phyloP scores from a whole-genome alignment of 2,329 filamentous ascomycete species.

The Botrytis elliptica region DNA sequence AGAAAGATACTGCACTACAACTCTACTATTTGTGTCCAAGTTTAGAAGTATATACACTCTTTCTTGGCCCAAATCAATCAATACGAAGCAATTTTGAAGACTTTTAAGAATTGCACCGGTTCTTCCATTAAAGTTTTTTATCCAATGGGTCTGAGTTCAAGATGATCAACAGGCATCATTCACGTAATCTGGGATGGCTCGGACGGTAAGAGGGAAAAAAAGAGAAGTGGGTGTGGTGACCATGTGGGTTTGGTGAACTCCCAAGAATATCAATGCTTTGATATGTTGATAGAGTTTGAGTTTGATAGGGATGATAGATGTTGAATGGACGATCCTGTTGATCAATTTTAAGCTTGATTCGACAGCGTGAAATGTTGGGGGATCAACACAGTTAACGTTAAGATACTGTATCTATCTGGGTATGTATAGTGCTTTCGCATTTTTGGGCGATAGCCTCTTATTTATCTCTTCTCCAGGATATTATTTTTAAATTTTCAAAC shows the following conservation, averaged over 20 bases:
- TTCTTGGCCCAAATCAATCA: background rate
- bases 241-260: background rate
- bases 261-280: constrained; percentile 1
- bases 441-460: background rate
- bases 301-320: background rate
- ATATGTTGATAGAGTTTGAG: background rate
- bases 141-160: background rate
- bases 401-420: background rate
- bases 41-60: background rate
- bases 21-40: background rate
- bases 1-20: background rate
- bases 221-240: background rate
- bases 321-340: constrained; percentile 8
- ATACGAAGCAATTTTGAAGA: background rate
- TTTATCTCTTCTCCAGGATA: background rate
- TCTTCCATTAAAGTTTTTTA: background rate
- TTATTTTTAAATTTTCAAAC: background rate
- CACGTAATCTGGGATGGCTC: background rate
- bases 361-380: background rate
- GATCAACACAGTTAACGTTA: background rate
- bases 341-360: constrained; percentile 21
- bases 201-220: background rate
- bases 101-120: background rate
- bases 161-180: constrained; percentile 4
- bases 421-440: background rate